Base-by-base conservation (phyloP, 2,329 filamentous ascomycete species). In the Stemphylium beticola region DNA sequence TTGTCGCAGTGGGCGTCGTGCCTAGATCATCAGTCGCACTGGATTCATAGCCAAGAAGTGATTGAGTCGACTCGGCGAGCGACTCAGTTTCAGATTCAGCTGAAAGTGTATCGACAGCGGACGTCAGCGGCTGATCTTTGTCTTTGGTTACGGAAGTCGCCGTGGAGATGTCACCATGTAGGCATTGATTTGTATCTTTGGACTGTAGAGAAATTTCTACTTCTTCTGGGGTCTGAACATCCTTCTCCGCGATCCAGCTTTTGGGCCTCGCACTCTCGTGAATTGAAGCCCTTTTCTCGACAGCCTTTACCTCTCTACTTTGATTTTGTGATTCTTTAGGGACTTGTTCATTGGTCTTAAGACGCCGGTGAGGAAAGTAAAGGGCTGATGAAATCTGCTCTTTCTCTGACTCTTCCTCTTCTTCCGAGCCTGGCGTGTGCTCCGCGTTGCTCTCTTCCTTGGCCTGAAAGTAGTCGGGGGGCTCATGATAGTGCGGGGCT, bases 331-430 rank as follows among this genome's bases (percentile, higher is more conserved):
- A 50, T 58, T 67, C 63, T 41, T 57, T 43, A 33, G 64, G 52
- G 36, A 56, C 55, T 43, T 76, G 74, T 38, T 80, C 77, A 9
- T 77, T 68, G 24, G 75, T 61, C 49, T 71, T 75, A 40, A 82
- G 71, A 55, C 83, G 81, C 65, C 91, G 87, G 77, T 93, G 91
- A 37, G 91, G 91, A 42, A 92, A 82, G 71, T 95, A 95, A 36
- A 92, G 82, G 20, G 91, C 91, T 29, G 90, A 93, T n/a, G 89
- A 92, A 58, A 95, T 92, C 74, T 93, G 91, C 73, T 95, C 91
- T 71, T 90, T 87, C 53, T 90, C 88, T 12, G 89, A 92, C 31
- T 85, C 83, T n/a, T 68, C 65, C 10, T 68, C 65, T 42, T 83
- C 83, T 31, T 82, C 82, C n/a, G 72, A 74, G 20, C 58, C 62